Evolutionary conservation across 768 basidiomycete species (phyloP).

Genomic region (Amanita brunnescens): DNA sequence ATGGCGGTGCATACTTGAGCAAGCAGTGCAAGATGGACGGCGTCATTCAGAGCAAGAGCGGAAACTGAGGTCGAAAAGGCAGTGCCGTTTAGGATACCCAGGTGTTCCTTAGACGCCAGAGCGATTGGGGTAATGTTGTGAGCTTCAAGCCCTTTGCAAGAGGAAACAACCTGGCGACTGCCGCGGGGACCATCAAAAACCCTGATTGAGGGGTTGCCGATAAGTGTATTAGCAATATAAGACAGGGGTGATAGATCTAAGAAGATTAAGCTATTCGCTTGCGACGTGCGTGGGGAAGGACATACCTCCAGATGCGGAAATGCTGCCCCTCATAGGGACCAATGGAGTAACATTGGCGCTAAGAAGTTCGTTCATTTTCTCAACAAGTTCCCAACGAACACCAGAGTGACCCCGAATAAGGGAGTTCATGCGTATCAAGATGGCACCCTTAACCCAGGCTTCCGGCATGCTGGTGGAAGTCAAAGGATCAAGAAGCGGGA

Average conservation of each 20-base stretch:
- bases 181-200: constrained; percentile 50
- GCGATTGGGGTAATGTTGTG: constrained; percentile 58
- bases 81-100: constrained; percentile 79
- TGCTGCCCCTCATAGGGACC: constrained; percentile 76
- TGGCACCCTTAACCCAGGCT: constrained; percentile 82
- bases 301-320: constrained; percentile 75
- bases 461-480: constrained; percentile 71
- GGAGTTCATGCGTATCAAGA: constrained; percentile 82
- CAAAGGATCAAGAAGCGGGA: constrained; percentile 67
- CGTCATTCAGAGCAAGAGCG: constrained; percentile 63
- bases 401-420: constrained; percentile 85
- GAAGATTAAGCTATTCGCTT: constrained; percentile 23
- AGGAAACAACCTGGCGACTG: constrained; percentile 43
- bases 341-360: constrained; percentile 66
- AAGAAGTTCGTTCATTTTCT: constrained; percentile 70
- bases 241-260: constrained; percentile 63
- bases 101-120: constrained; percentile 68
- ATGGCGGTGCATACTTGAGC: constrained; percentile 74
- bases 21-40: constrained; percentile 56
- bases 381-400: constrained; percentile 70
- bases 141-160: constrained; percentile 45
- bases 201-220: constrained; percentile 72
- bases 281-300: constrained; percentile 8
- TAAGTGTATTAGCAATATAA: constrained; percentile 74
- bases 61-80: constrained; percentile 80